phyloP scores from a whole-genome alignment of 192 early-diverging fungal genomes.

The Entomortierella chlamydospora region DNA sequence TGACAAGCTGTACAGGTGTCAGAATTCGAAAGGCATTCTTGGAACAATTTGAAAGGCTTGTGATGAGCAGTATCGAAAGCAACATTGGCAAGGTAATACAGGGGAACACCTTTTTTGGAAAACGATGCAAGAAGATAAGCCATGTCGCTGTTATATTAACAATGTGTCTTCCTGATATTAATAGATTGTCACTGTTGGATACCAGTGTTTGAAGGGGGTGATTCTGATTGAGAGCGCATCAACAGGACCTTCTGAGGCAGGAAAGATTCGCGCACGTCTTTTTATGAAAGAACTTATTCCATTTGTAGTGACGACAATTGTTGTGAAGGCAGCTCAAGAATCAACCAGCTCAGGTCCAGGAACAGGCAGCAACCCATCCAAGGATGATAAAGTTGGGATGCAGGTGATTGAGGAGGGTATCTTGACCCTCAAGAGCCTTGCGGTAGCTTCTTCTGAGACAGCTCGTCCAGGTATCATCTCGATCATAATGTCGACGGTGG shows the following conservation, averaged over 20 bases:
- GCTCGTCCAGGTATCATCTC: conserved; percentile 53
- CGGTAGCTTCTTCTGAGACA: conserved; percentile 38
- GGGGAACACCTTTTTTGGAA: no score
- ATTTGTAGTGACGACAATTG: conserved; percentile 49
- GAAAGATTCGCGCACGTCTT: conserved; percentile 19
- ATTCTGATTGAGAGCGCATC: conserved; percentile 27
- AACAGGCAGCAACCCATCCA: neutral
- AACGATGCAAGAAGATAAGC: no score
- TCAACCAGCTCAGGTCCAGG: no score
- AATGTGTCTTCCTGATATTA: no score
- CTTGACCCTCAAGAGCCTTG: conserved; percentile 59
- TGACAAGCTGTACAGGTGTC: conserved; percentile 34
- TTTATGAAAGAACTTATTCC: conserved; percentile 45
- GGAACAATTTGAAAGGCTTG: conserved; percentile 35
- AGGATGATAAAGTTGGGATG: conserved; percentile 37
- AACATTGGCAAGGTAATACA: conserved; percentile 31
- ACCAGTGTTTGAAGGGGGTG: conserved; percentile 39
- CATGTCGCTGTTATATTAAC: no score
- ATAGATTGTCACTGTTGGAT: conserved; percentile 50
- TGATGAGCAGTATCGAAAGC: conserved; percentile 51
- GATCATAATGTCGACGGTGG: conserved; percentile 60
- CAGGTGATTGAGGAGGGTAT: conserved; percentile 60
- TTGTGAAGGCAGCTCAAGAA: conserved; percentile 41
- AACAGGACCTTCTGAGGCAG: neutral
- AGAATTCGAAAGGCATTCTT: conserved; percentile 22